Base-by-base conservation (phyloP, 2,329 filamentous ascomycete species). In the Thielaviopsis ethacetica region DNA sequence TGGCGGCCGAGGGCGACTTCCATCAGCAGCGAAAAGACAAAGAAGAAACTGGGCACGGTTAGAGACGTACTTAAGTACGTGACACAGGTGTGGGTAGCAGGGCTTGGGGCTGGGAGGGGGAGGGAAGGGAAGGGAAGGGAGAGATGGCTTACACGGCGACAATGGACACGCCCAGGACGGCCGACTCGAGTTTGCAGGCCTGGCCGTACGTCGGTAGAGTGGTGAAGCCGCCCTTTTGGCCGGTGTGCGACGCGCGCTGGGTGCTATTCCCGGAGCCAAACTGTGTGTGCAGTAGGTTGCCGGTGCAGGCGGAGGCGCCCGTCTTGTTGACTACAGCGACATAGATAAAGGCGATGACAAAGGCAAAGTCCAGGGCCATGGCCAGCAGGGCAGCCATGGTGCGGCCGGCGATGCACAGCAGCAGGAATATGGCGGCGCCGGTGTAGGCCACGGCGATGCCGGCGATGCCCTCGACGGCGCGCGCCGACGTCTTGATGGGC, bases 401-500 rank as follows among this genome's bases (percentile, higher is more conserved):
- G 62, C 86, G 78, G 27, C 89, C 89, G 41, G 86, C 88, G 5
- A 95, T 72, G 68, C 82, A 93, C 75, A 87, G 89, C 9, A 91
- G 84, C 44, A 94, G 73, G 34, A 93, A 64, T 15, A 88, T 73
- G n/a, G 82, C 86, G 57, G 85, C 70, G 61, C 88, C 71, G 56
- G 83, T 82, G 74, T 95, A 96, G 9, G 94, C 68, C 0, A 84
- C 79, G 2, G 82, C 87, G 1, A 78, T 78, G 56, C 90, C 91
- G 0, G 87, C 79, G 61, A 96, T 83, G 63, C 88, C 88, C 66
- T 84, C 83, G 59, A 93, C 86, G 27, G 87, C 88, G 59, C 84
- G 83, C 61, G 85, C 73, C 73, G 80, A 84, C 64, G 71, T 80
- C 19, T 78, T 75, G 64, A 91, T 90, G 60, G 67, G 60, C 15